Base-by-base conservation (phyloP, 2,329 filamentous ascomycete genomes). In the Colletotrichum caudatum region DNA sequence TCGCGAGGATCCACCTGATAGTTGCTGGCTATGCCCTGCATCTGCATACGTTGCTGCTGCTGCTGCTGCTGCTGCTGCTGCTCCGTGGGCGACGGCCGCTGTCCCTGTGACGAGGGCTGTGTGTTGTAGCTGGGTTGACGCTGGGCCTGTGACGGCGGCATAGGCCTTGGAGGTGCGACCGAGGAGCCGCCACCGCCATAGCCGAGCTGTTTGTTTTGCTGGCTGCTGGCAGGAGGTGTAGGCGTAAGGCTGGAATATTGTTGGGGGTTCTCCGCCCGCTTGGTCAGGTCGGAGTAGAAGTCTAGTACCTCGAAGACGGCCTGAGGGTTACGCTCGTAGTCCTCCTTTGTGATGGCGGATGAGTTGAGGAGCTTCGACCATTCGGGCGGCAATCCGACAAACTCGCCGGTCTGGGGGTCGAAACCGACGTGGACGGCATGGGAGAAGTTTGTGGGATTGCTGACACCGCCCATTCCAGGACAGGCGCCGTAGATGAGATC, bases 381-480 rank as follows among this genome's bases (percentile, higher is more conserved):
- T 84, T 99, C 96, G 6, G 94, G 92, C 1, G 96, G 96, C 76
- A 99, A 83, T 50, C 96, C 96, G 59, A 97, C 94, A 78, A 99
- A 99, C 76, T 96, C 94, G 74, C 96, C 96, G 2, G 94, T 97
- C 77, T 94, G 92, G 35, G 95, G 94, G 80, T 99, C 96, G 79
- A 98, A 99, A 72, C 96, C 96, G 75, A 99, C 96, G 80, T 99
- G 96, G 33, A 99, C 95, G 58, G 95, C 93, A 80, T 99, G 96
- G 33, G 93, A 94, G 84, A 99, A 99, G 84, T 98, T 98, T 75
- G 96, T 98, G 7, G 96, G 96, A 81, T 98, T 98, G 83, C 95
- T 98, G 68, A 99, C 96, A 76, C 96, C 96, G 73, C 96, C 95
- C 94, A 98, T 97, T 74, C 94, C 95, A 23, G 96, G 96, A 81